phyloP scores from a whole-genome alignment of 257 asterid species.

The Solanum boliviense region DNA sequence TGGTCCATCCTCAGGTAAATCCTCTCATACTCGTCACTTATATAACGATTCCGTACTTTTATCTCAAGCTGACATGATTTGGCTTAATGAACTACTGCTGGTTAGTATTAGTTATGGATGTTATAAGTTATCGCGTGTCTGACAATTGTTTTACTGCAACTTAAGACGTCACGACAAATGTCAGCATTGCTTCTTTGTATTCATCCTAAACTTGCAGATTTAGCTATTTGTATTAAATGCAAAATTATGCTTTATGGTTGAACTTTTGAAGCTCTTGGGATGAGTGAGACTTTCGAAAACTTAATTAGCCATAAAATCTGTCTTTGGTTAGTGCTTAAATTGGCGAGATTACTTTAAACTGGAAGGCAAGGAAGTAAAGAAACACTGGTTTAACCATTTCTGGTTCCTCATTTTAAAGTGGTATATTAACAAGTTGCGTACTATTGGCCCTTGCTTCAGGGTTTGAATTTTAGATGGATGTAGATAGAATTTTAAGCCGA shows the following conservation, averaged over 20 bases:
- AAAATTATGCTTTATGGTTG: neutral
- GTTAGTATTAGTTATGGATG: neutral
- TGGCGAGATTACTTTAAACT: neutral
- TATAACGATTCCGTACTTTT: neutral
- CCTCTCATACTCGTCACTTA: neutral
- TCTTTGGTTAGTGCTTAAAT: neutral
- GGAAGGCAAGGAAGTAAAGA: neutral
- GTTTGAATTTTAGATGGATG: neutral
- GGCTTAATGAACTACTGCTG: neutral
- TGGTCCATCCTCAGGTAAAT: constrained; percentile 98
- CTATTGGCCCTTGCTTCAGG: neutral
- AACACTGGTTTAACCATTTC: neutral
- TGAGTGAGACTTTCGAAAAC: neutral
- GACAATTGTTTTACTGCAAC: neutral
- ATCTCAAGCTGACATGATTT: neutral
- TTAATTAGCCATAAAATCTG: neutral
- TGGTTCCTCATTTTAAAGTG: no score
- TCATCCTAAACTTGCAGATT: neutral
- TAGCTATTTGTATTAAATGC: neutral
- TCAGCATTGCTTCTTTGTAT: neutral
- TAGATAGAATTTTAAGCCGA: neutral
- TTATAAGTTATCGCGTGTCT: neutral
- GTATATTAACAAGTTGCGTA: neutral
- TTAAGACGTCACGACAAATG: neutral
- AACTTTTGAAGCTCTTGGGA: neutral